Evolutionary conservation across 345 rosid species (phyloP).

Genomic region (Litchi chinensis): DNA sequence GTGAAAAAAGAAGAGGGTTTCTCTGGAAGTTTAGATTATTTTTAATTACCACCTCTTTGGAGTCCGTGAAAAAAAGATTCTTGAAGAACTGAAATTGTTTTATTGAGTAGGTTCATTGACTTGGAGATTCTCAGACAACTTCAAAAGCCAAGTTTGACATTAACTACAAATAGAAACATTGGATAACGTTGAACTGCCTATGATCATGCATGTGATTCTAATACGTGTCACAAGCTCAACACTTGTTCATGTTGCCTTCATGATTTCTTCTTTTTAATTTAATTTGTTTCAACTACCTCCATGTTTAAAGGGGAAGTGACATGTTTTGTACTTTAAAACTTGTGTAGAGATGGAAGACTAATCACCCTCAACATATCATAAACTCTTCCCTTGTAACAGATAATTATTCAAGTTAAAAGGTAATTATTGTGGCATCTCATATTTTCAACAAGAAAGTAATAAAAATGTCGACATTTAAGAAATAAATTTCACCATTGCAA

Average conservation of each 20-base stretch:
- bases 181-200: not conserved
- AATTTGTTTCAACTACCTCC: not conserved
- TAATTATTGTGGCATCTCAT: no score
- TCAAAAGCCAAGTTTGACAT: constrained; percentile 1
- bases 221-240: not conserved
- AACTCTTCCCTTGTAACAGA: not conserved
- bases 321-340: no score
- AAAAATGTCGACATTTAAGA: no score
- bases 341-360: not conserved
- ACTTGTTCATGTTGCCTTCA: not conserved
- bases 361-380: not conserved
- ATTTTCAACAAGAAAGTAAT: not conserved
- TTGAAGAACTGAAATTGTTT: constrained; percentile 20
- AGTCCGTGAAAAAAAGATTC: constrained; percentile 17
- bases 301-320: not conserved
- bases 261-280: not conserved
- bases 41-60: not conserved
- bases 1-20: not conserved
- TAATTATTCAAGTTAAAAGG: not conserved
- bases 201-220: not conserved
- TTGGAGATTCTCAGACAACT: constrained; percentile 22
- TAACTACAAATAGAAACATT: not conserved
- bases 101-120: constrained; percentile 27
- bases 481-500: no score
- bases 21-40: not conserved